Evolutionary conservation across 768 basidiomycete genomes (phyloP).

Genomic region (Arthromyces matolae): DNA sequence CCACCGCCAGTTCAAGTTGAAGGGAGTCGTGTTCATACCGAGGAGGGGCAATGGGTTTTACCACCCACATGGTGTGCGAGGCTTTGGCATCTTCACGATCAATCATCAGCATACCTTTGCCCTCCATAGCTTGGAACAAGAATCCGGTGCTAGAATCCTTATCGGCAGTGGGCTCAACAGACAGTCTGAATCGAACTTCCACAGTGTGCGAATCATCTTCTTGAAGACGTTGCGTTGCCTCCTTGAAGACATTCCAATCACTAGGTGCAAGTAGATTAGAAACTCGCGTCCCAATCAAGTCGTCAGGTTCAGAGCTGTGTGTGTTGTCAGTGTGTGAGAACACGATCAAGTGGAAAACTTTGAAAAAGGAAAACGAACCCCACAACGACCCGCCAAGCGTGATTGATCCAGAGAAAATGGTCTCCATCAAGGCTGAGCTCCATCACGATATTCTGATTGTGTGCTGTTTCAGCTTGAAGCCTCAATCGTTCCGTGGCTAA

Average conservation of each 20-base stretch:
- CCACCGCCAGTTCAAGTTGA: slow-evolving; percentile 52
- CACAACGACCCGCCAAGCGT: slow-evolving; percentile 90
- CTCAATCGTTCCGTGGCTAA: slow-evolving; percentile 85
- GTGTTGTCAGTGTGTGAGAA: slow-evolving; percentile 1
- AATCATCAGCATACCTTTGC: slow-evolving; percentile 97
- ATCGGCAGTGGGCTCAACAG: slow-evolving; percentile 61
- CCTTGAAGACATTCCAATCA: slow-evolving; percentile 80
- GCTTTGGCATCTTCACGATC: slow-evolving; percentile 85
- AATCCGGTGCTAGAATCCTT: slow-evolving; percentile 50
- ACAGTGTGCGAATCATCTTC: slow-evolving; percentile 93
- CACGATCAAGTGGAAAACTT: slow-evolving; percentile 8
- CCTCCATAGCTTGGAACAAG: slow-evolving; percentile 87
- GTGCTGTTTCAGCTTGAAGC: slow-evolving; percentile 89
- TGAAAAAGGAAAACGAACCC: slow-evolving; percentile 51
- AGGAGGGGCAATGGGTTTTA: slow-evolving; percentile 75
- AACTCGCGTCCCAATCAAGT: slow-evolving; percentile 73
- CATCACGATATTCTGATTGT: slow-evolving; percentile 93
- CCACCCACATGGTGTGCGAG: slow-evolving; percentile 98
- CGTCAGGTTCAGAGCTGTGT: slow-evolving; percentile 78
- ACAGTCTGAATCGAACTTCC: slow-evolving; percentile 86
- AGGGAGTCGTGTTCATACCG: slow-evolving; percentile 66
- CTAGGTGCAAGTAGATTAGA: slow-evolving; percentile 75
- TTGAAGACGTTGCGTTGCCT: slow-evolving; percentile 80
- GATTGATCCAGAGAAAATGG: slow-evolving; percentile 93
- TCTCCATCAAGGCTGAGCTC: slow-evolving; percentile 94